A percentile compares a stretch with the other conserved stretches of the same genome.
These are phyloP conservation scores for Magnaporthiopsis poae DNA, from an alignment of 2,329 filamentous ascomycete genomes.

Conservation along the genomic window DNA sequence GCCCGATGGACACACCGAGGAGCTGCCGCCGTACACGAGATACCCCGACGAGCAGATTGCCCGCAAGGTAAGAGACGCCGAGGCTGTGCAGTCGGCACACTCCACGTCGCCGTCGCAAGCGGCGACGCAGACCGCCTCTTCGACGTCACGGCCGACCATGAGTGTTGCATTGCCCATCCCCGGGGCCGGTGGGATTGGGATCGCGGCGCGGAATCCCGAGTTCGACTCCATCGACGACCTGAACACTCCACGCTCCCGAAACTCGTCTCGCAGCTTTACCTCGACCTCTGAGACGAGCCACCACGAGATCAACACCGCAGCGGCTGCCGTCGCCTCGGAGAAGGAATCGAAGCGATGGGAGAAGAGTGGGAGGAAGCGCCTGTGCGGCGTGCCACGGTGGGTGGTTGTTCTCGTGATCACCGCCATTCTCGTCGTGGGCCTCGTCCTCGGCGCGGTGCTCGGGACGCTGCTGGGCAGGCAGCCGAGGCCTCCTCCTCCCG, in stretches of 20 bases:
- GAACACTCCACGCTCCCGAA: slow-evolving; percentile 38
- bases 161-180: slow-evolving; percentile 24
- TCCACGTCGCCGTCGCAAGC: not conserved
- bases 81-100: not conserved
- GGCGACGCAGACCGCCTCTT: slow-evolving; percentile 10
- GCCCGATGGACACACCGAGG: slow-evolving; percentile 78
- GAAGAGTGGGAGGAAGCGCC: slow-evolving; percentile 39
- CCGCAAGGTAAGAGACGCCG: slow-evolving; percentile 37
- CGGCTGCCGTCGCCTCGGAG: slow-evolving; percentile 31
- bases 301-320: slow-evolving; percentile 45
- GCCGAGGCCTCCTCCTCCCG: slow-evolving; percentile 16
- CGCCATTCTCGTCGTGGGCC: slow-evolving; percentile 41
- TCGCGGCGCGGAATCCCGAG: slow-evolving; percentile 53
- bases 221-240: slow-evolving; percentile 51
- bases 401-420: slow-evolving; percentile 42
- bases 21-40: slow-evolving; percentile 80
- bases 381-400: slow-evolving; percentile 54
- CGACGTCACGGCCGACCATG: not conserved
- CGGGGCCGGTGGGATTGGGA: slow-evolving; percentile 52
- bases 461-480: slow-evolving; percentile 33
- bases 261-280: slow-evolving; percentile 41
- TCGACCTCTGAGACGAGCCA: slow-evolving; percentile 38
- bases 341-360: slow-evolving; percentile 46
- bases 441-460: slow-evolving; percentile 48
- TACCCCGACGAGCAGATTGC: slow-evolving; percentile 67